Conservation (phyloP, 2,329 filamentous ascomycete species). For the Colletotrichum theobromicola region DNA sequence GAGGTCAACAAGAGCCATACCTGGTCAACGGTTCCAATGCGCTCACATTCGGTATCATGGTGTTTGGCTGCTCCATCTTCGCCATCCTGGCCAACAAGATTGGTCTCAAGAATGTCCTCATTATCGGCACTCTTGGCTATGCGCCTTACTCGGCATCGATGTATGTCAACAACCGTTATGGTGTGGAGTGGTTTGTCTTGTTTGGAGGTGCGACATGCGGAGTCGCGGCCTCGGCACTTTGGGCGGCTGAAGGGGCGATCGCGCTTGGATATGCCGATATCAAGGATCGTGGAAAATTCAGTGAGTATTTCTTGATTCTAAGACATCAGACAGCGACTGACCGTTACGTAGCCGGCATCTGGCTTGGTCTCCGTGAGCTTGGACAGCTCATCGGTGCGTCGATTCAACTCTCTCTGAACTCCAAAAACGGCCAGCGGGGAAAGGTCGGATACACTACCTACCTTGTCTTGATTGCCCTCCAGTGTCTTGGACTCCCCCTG, state of each 20-base stretch:
- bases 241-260: slow-evolving; percentile 40
- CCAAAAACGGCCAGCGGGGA: slow-evolving; percentile 43
- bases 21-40: slow-evolving; percentile 75
- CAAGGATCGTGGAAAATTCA: slow-evolving; percentile 48
- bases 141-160: slow-evolving; percentile 47
- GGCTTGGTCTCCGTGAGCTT: slow-evolving; percentile 57
- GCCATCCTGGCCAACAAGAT: slow-evolving; percentile 43
- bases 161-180: slow-evolving; percentile 49
- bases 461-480: slow-evolving; percentile 45
- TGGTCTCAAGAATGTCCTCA: slow-evolving; percentile 38
- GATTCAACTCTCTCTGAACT: slow-evolving; percentile 55
- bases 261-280: slow-evolving; percentile 35
- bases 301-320: neutral
- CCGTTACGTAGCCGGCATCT: slow-evolving; percentile 46
- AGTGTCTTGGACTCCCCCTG: slow-evolving; percentile 50
- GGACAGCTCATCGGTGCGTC: slow-evolving; percentile 58
- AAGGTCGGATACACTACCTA: slow-evolving; percentile 50
- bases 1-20: slow-evolving; percentile 68
- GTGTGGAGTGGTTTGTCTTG: slow-evolving; percentile 47
- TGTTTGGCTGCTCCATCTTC: slow-evolving; percentile 45
- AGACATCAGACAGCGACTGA: neutral
- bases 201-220: slow-evolving; percentile 47
- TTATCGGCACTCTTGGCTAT: slow-evolving; percentile 48
- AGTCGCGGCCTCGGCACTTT: slow-evolving; percentile 39
- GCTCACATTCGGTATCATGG: slow-evolving; percentile 66